These are phyloP conservation scores for Colletotrichum agaves DNA, from an alignment of 2,329 filamentous ascomycete genomes.

Conservation along the genomic window DNA sequence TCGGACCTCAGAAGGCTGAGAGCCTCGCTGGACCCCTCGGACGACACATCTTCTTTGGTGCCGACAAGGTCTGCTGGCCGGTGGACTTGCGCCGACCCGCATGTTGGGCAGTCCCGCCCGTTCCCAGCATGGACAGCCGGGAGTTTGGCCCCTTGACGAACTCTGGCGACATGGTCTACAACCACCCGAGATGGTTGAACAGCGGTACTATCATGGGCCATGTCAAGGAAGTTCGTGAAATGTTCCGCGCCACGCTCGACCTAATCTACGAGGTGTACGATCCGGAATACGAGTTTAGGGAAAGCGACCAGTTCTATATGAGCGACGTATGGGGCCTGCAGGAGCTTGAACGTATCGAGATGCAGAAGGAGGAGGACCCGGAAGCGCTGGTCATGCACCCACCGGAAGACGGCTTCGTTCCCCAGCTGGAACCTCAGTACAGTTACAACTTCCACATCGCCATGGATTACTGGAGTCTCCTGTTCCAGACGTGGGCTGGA, in stretches of 20 bases:
- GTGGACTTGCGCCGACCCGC: conserved; percentile 48
- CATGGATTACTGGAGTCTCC: conserved; percentile 53
- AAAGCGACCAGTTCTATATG: conserved; percentile 57
- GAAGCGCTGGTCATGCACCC: conserved; percentile 35
- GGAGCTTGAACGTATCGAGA: conserved; percentile 51
- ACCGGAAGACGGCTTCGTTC: conserved; percentile 39
- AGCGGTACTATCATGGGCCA: conserved; percentile 59
- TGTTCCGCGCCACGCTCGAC: conserved; percentile 46
- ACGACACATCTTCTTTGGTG: conserved; percentile 56
- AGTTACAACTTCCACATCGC: conserved; percentile 47
- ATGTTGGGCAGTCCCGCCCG: conserved; percentile 53
- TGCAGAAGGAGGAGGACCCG: conserved; percentile 41
- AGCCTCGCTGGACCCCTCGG: conserved; percentile 45
- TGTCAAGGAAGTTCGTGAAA: conserved; percentile 44
- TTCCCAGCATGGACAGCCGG: conserved; percentile 45
- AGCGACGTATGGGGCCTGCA: conserved; percentile 56
- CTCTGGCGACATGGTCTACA: conserved; percentile 44
- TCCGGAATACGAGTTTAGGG: conserved; percentile 43
- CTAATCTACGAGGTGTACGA: conserved; percentile 49
- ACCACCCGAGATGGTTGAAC: conserved; percentile 56
- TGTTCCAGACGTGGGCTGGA: conserved; percentile 53
- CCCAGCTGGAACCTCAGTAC: conserved; percentile 37
- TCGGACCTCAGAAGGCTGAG: conserved; percentile 53
- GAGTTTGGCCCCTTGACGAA: conserved; percentile 51
- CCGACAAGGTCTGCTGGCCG: conserved; percentile 58